Percentiles rank a stretch among this genome's conserved stretches.
Evolutionary conservation across 2,329 filamentous ascomycete species (phyloP).

Genomic region (Sclerotiophoma versabilis): DNA sequence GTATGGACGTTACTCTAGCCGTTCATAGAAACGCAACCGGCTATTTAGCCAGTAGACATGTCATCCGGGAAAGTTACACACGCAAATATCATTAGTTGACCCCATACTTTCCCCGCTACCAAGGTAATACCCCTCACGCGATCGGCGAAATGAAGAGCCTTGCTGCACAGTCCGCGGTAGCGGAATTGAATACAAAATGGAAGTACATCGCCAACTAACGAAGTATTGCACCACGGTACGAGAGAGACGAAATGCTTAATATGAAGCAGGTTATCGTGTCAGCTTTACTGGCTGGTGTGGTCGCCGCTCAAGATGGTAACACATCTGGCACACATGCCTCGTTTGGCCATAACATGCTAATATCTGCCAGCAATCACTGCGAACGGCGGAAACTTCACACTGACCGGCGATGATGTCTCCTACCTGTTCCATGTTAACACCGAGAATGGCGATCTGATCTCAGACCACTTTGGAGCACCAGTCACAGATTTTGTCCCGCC

Average conservation of each 20-base stretch:
- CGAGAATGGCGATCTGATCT: slow-evolving; percentile 62
- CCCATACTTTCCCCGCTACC: slow-evolving; percentile 12
- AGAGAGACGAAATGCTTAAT: slow-evolving; percentile 1
- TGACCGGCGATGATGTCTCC: slow-evolving; percentile 64
- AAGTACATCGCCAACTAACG: background rate
- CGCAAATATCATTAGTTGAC: background rate
- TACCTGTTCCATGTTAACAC: slow-evolving; percentile 70
- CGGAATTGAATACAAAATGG: slow-evolving; percentile 7
- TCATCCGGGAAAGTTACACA: slow-evolving; percentile 6
- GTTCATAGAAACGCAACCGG: background rate
- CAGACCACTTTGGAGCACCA: slow-evolving; percentile 68
- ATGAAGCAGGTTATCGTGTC: background rate
- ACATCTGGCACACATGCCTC: background rate
- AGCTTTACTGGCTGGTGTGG: background rate
- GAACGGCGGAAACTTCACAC: slow-evolving; percentile 63
- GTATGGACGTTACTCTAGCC: slow-evolving; percentile 8
- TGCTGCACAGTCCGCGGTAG: slow-evolving; percentile 1
- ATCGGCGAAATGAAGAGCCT: slow-evolving; percentile 5
- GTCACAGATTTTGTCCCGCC: slow-evolving; percentile 61
- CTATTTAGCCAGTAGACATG: slow-evolving; percentile 11
- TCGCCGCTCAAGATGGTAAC: slow-evolving; percentile 13
- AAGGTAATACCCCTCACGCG: slow-evolving; percentile 11
- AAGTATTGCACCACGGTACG: background rate
- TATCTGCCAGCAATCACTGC: slow-evolving; percentile 55
- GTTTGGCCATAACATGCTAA: background rate